phyloP scores from a whole-genome alignment of 2,329 filamentous ascomycete species.

The Fusarium xyrophilum region DNA sequence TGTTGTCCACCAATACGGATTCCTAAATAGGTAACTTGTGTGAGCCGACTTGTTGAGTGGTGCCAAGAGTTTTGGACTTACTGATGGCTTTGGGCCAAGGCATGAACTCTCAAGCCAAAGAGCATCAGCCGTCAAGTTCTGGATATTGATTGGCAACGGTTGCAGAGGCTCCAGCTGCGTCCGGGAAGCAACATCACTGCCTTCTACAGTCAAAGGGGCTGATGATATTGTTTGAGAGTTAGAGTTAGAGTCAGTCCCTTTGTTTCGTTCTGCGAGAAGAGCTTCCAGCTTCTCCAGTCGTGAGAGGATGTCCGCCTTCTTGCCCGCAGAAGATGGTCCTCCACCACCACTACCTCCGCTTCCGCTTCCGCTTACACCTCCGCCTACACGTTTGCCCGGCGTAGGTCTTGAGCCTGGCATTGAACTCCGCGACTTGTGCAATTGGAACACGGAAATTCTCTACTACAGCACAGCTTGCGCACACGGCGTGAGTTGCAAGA shows the following conservation, averaged over 20 bases:
- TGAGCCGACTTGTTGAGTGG: background rate
- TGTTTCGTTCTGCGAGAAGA: conserved; percentile 33
- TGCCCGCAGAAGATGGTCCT: background rate
- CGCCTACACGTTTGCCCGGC: conserved; percentile 9
- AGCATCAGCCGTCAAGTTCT: conserved; percentile 46
- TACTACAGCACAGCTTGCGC: conserved; percentile 48
- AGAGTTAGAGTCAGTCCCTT: conserved; percentile 12
- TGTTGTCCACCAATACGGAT: conserved; percentile 42
- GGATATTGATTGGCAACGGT: conserved; percentile 42
- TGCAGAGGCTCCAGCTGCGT: conserved; percentile 10
- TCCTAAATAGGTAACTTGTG: conserved; percentile 32
- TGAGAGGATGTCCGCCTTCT: conserved; percentile 31
- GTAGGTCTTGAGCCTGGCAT: conserved; percentile 42
- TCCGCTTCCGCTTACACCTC: background rate
- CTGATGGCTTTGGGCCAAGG: conserved; percentile 42
- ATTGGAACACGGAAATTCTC: conserved; percentile 48
- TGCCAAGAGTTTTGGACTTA: conserved; percentile 26
- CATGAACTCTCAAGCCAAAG: conserved; percentile 46
- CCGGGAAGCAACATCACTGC: background rate
- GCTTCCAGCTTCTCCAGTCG: conserved; percentile 41
- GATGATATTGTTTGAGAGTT: background rate
- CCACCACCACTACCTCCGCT: background rate
- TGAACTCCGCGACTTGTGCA: conserved; percentile 47
- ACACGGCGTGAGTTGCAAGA: conserved; percentile 47
- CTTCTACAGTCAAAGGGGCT: conserved; percentile 5